phyloP scores from a whole-genome alignment of 2,329 filamentous ascomycete genomes.

The Blastomyces gilchristii region DNA sequence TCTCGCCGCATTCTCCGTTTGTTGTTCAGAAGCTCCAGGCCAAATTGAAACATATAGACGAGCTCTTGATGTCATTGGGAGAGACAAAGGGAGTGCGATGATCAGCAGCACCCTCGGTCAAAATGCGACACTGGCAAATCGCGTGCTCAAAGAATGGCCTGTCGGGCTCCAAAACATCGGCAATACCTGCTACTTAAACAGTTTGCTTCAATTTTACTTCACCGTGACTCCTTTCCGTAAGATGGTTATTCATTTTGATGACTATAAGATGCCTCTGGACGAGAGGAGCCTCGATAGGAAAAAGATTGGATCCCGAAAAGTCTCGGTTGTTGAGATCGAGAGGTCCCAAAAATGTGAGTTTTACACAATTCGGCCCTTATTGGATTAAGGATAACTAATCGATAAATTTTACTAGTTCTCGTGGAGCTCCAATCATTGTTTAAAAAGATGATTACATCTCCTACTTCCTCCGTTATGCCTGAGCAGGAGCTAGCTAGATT shows the following conservation, averaged over 20 bases:
- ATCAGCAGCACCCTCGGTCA: slow-evolving; percentile 29
- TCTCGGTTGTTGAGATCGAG: slow-evolving; percentile 49
- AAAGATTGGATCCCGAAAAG: slow-evolving; percentile 62
- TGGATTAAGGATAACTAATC: background rate
- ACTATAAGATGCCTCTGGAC: slow-evolving; percentile 57
- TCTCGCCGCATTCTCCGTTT: slow-evolving; percentile 39
- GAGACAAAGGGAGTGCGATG: slow-evolving; percentile 31
- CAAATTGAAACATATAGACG: slow-evolving; percentile 37
- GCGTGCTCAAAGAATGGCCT: slow-evolving; percentile 49
- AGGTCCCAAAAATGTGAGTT: slow-evolving; percentile 63
- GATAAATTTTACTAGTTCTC: slow-evolving; percentile 50
- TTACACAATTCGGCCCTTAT: background rate
- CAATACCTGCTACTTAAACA: slow-evolving; percentile 97
- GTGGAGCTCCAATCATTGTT: slow-evolving; percentile 63
- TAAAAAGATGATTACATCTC: slow-evolving; percentile 54
- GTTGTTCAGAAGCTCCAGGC: slow-evolving; percentile 37
- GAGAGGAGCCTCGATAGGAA: slow-evolving; percentile 55
- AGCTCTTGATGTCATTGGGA: slow-evolving; percentile 40
- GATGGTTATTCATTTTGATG: slow-evolving; percentile 65
- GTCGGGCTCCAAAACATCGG: slow-evolving; percentile 88
- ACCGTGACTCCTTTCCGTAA: slow-evolving; percentile 73
- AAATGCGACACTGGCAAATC: slow-evolving; percentile 22
- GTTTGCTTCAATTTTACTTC: slow-evolving; percentile 88
- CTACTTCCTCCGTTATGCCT: slow-evolving; percentile 55
- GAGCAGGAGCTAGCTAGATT: slow-evolving; percentile 69